phyloP scores from a whole-genome alignment of 345 rosid genomes.

The Cochlearia excelsa region DNA sequence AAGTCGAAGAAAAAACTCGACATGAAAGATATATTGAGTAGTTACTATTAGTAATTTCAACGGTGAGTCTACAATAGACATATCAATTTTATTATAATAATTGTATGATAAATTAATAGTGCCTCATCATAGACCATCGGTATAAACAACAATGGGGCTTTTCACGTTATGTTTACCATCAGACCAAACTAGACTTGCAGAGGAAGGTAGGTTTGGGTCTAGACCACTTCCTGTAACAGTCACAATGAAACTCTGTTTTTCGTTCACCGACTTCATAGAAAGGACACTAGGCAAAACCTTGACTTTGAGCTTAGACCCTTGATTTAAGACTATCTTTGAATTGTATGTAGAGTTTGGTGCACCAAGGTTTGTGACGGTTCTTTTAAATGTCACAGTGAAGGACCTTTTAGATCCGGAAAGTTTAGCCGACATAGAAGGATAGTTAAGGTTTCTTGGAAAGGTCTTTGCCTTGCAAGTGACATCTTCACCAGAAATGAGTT shows the following conservation, averaged over 20 bases:
- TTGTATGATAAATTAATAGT: too few species aligned
- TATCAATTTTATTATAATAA: too few species aligned
- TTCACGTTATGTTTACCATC: constrained; percentile 36
- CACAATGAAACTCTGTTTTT: constrained; percentile 44
- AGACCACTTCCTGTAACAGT: constrained; percentile 4
- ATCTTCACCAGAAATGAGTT: constrained; percentile 35
- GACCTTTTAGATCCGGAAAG: constrained; percentile 6
- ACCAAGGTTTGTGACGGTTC: constrained; percentile 63
- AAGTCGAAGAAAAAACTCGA: too few species aligned
- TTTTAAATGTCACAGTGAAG: background rate
- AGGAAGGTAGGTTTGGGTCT: background rate
- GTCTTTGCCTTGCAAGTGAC: constrained; percentile 31
- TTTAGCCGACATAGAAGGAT: constrained; percentile 45
- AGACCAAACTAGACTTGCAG: constrained; percentile 36
- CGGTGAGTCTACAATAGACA: too few species aligned
- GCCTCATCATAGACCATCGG: background rate
- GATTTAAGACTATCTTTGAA: constrained; percentile 13
- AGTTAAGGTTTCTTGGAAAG: constrained; percentile 43
- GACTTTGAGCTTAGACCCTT: constrained; percentile 10
- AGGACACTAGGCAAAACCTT: constrained; percentile 39
- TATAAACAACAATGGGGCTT: constrained; percentile 36
- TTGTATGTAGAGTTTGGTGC: constrained; percentile 42
- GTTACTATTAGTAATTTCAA: too few species aligned
- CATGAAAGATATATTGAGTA: too few species aligned
- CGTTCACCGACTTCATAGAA: constrained; percentile 30